A percentile compares a stretch with the other conserved stretches of the same genome.
These are phyloP conservation scores for Globisporangium paddicum DNA, from an alignment of 352 stramenopile genomes.

Conservation along the genomic window DNA sequence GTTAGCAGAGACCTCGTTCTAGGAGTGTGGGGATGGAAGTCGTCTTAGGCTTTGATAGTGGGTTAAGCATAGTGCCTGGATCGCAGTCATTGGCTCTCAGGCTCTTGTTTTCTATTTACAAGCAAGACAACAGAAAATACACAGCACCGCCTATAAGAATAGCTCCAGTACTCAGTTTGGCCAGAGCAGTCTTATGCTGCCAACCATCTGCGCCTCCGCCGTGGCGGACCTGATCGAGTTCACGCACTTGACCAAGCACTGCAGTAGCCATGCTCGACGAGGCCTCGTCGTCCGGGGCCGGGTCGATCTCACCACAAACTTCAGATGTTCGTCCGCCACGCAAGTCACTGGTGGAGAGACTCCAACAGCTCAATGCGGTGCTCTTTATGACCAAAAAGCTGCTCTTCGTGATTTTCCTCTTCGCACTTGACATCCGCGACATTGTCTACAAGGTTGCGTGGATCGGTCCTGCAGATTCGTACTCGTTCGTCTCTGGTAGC, in stretches of 20 bases:
- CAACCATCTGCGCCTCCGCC: neutral
- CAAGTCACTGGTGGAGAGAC: neutral
- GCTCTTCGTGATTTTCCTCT: conserved; percentile 10
- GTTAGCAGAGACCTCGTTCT: too few relatives aligned
- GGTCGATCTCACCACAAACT: neutral
- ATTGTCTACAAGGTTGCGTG: conserved; percentile 22
- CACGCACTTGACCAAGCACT: neutral
- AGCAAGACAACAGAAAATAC: neutral
- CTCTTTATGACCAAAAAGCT: conserved; percentile 10
- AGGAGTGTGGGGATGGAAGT: too few relatives aligned
- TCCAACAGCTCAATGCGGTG: neutral
- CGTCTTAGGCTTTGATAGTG: too few relatives aligned
- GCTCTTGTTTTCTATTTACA: neutral
- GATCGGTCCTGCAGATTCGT: conserved; percentile 19
- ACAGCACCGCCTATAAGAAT: neutral
- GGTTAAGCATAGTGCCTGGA: too few relatives aligned
- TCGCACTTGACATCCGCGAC: conserved; percentile 19
- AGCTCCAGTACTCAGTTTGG: neutral
- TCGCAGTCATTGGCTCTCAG: too few relatives aligned
- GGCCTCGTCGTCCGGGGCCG: neutral
- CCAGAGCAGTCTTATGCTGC: neutral
- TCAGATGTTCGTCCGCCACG: neutral
- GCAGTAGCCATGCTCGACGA: neutral
- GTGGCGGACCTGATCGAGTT: neutral
- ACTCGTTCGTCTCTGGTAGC: conserved; percentile 11